Evolutionary conservation across 2,329 filamentous ascomycete species (phyloP).

Genomic region (Apiospora pterosperma): DNA sequence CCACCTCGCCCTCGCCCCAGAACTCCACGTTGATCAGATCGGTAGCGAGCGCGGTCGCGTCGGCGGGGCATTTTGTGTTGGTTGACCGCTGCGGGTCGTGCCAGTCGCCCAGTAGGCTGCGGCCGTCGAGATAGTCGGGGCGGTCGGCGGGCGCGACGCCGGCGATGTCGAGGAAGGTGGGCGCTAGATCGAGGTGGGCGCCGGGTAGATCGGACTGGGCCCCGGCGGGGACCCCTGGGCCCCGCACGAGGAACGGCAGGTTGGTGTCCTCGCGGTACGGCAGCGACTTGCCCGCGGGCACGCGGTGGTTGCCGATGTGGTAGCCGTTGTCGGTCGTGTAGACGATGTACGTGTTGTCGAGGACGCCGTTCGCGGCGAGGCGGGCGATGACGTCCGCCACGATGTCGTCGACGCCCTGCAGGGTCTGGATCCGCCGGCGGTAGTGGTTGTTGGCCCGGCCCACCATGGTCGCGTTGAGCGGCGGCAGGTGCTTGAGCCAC

Average conservation of each 20-base stretch:
- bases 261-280: constrained; percentile 44
- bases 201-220: constrained; percentile 31
- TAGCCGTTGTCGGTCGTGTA: constrained; percentile 47
- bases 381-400: constrained; percentile 34
- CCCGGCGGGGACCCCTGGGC: constrained; percentile 36
- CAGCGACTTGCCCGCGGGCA: constrained; percentile 43
- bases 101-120: constrained; percentile 30
- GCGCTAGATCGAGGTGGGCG: constrained; percentile 43
- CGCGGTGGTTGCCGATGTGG: constrained; percentile 44
- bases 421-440: constrained; percentile 35
- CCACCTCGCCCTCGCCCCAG: too few relatives aligned
- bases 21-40: constrained; percentile 44
- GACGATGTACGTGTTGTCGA: constrained; percentile 32
- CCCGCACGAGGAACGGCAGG: constrained; percentile 42
- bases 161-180: constrained; percentile 35
- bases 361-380: constrained; percentile 26
- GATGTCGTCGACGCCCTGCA: constrained; percentile 45
- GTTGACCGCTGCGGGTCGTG: constrained; percentile 31
- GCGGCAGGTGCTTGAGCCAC: background rate
- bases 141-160: constrained; percentile 11
- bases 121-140: constrained; percentile 13
- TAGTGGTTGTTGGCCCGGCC: constrained; percentile 37
- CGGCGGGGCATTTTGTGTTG: constrained; percentile 8
- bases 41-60: constrained; percentile 17
- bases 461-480: constrained; percentile 23